phyloP scores from a whole-genome alignment of 495 filamentous ascomycete genomes.

The Penicillium lividum region DNA sequence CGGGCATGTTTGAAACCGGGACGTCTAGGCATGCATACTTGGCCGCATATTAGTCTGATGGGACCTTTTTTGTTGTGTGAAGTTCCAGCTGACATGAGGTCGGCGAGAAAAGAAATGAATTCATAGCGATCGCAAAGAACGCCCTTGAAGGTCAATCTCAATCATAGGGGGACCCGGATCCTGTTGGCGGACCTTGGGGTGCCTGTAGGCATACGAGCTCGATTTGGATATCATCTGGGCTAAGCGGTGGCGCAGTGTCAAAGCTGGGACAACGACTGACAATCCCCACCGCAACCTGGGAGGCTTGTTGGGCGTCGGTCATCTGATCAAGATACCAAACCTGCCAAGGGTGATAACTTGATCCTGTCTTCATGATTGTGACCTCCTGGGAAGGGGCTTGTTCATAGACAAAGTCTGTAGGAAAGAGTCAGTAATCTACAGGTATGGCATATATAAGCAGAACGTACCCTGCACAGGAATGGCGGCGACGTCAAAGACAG shows the following conservation, averaged over 20 bases:
- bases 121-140: background rate
- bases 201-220: conserved; percentile 45
- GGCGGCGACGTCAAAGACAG: conserved; percentile 37
- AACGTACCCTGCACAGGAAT: conserved; percentile 42
- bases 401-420: conserved; percentile 39
- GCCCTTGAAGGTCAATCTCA: background rate
- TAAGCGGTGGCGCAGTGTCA: conserved; percentile 24
- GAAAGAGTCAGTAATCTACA: background rate
- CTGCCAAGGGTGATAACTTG: conserved; percentile 36
- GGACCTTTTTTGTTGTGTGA: background rate
- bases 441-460: background rate
- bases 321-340: conserved; percentile 44
- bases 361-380: conserved; percentile 34
- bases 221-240: conserved; percentile 37
- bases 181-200: conserved; percentile 33
- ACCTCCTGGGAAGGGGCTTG: conserved; percentile 29
- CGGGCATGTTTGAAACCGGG: background rate
- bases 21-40: background rate
- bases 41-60: background rate
- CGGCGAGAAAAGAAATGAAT: conserved; percentile 1
- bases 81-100: background rate
- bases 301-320: conserved; percentile 37
- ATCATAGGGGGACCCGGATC: conserved; percentile 22
- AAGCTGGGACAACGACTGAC: conserved; percentile 40
- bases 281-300: conserved; percentile 45